These are phyloP conservation scores for Hanseniaspora sp. DNA, from an alignment of 1,139 yeast species.

Conservation along the genomic window DNA sequence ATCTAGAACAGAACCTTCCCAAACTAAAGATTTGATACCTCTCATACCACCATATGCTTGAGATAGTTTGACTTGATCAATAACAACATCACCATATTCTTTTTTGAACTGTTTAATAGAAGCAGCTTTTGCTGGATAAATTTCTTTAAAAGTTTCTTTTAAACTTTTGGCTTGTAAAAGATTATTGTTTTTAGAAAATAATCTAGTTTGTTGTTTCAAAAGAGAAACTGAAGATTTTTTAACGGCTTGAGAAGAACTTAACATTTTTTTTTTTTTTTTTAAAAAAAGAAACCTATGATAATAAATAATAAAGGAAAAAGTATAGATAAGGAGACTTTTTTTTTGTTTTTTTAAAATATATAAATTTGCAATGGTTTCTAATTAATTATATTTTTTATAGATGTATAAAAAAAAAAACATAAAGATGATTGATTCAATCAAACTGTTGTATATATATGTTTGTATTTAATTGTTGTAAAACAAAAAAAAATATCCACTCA, in stretches of 20 bases:
- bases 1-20: slow-evolving; percentile 99
- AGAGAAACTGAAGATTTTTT: not conserved
- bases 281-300: not conserved
- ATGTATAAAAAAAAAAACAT: no score
- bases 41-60: slow-evolving; percentile 99
- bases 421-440: no score
- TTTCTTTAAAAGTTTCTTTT: slow-evolving; percentile 86
- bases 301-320: no score
- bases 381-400: no score
- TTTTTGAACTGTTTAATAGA: slow-evolving; percentile 81
- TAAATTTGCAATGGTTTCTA: no score
- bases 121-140: slow-evolving; percentile 84
- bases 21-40: slow-evolving; percentile 92
- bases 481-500: no score
- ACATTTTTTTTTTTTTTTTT: slow-evolving; percentile 1
- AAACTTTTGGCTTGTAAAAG: slow-evolving; percentile 39
- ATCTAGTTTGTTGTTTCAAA: slow-evolving; percentile 11
- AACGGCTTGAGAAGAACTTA: slow-evolving; percentile 12
- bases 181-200: slow-evolving; percentile 9
- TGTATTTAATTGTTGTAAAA: no score
- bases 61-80: slow-evolving; percentile 87
- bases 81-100: slow-evolving; percentile 77
- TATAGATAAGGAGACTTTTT: no score
- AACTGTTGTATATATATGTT: no score
- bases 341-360: no score